These are phyloP conservation scores for Verticillium albo-atrum DNA, from an alignment of 2,329 filamentous ascomycete genomes.

Conservation along the genomic window DNA sequence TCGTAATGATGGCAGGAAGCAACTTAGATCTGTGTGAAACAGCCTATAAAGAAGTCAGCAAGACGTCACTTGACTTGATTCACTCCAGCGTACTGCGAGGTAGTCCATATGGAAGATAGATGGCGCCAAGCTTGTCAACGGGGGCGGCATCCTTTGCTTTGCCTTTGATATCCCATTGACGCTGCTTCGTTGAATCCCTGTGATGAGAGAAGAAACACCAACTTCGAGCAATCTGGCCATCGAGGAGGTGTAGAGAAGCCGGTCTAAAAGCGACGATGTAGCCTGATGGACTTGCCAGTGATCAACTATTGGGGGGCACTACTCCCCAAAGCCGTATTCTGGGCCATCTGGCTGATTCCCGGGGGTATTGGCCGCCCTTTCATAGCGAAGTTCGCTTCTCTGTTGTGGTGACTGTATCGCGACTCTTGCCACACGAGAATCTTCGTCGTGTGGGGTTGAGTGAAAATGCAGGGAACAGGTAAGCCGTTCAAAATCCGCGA, in stretches of 20 bases:
- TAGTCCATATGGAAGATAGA: constrained; percentile 31
- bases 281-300: neutral
- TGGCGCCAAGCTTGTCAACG: constrained; percentile 24
- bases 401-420: neutral
- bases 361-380: neutral
- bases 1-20: constrained; percentile 22
- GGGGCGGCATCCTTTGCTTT: constrained; percentile 10
- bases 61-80: constrained; percentile 14
- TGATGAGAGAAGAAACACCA: constrained; percentile 19
- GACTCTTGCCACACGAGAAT: neutral
- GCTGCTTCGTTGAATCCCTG: constrained; percentile 13
- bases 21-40: constrained; percentile 15
- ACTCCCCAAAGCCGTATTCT: neutral
- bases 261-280: no score
- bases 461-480: constrained; percentile 6
- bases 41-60: neutral
- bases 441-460: neutral
- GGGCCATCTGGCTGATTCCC: neutral
- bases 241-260: neutral
- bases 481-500: constrained; percentile 17
- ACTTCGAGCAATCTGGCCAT: neutral
- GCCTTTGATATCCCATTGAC: constrained; percentile 11
- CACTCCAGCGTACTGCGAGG: constrained; percentile 26
- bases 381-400: neutral
- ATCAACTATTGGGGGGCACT: neutral